Percentiles rank a stretch among this genome's conserved stretches.
Evolutionary conservation across 331 rosid species (phyloP).

Genomic region (Dryas integrifolia): DNA sequence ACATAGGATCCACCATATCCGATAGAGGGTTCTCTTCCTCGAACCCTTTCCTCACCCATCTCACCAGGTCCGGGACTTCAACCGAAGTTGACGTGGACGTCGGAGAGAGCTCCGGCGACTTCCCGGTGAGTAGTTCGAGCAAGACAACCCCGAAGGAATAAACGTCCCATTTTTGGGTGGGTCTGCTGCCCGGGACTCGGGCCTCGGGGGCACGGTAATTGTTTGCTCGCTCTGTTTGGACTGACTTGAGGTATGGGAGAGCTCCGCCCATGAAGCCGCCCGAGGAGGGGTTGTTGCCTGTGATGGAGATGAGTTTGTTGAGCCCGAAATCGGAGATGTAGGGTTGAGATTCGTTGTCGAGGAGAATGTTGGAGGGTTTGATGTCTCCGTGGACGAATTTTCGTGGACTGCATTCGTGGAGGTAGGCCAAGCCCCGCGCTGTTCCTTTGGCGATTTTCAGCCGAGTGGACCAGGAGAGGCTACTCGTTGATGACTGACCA

Average conservation of each 20-base stretch:
- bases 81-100: slow-evolving; percentile 64
- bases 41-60: slow-evolving; percentile 91
- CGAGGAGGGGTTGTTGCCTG: slow-evolving; percentile 86
- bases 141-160: slow-evolving; percentile 86
- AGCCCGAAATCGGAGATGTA: slow-evolving; percentile 86
- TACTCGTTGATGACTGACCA: slow-evolving; percentile 63
- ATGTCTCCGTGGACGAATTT: slow-evolving; percentile 93
- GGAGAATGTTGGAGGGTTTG: slow-evolving; percentile 89
- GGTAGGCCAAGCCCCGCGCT: slow-evolving; percentile 89
- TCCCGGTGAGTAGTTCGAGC: slow-evolving; percentile 88
- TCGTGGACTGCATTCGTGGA: slow-evolving; percentile 96
- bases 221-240: slow-evolving; percentile 60
- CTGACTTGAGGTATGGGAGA: slow-evolving; percentile 66
- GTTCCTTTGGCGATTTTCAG: slow-evolving; percentile 75
- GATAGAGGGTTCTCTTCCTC: slow-evolving; percentile 87
- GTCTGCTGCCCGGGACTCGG: slow-evolving; percentile 56
- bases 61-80: slow-evolving; percentile 77
- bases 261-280: slow-evolving; percentile 95
- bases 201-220: slow-evolving; percentile 88
- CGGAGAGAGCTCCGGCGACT: slow-evolving; percentile 85
- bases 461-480: slow-evolving; percentile 80
- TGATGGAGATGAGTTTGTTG: slow-evolving; percentile 66
- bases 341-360: slow-evolving; percentile 75
- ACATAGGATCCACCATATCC: slow-evolving; percentile 79
- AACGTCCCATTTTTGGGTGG: slow-evolving; percentile 90